Percentiles rank a stretch among this genome's conserved stretches.
Evolutionary conservation across 345 rosid species (phyloP).

Genomic region (Kernera saxatilis): DNA sequence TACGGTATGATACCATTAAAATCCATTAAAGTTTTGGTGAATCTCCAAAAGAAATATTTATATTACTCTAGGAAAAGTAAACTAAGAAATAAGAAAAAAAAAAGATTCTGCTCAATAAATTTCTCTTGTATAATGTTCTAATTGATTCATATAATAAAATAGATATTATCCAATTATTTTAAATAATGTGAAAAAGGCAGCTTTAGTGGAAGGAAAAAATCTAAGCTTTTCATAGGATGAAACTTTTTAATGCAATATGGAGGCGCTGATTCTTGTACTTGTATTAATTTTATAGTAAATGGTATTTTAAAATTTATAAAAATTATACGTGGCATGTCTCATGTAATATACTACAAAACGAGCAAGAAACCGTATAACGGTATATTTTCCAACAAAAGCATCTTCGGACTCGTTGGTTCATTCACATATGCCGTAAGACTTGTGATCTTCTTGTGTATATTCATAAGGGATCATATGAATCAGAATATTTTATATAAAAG

Average conservation of each 20-base stretch:
- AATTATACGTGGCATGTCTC: conserved; percentile 2
- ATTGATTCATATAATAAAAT: neutral
- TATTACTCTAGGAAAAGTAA: neutral
- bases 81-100: neutral
- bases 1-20: neutral
- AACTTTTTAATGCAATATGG: conserved; percentile 1
- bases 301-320: neutral
- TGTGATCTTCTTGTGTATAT: neutral
- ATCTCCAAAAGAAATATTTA: neutral
- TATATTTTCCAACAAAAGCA: conserved; percentile 10
- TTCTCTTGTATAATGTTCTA: neutral
- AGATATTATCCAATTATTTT: neutral
- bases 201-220: conserved; percentile 13
- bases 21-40: neutral
- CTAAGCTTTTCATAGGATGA: conserved; percentile 10
- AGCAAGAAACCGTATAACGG: neutral
- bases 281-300: neutral
- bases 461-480: neutral
- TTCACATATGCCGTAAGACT: neutral
- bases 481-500: neutral
- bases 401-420: neutral
- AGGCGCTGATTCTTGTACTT: conserved; percentile 7
- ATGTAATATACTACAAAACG: conserved; percentile 14
- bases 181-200: conserved; percentile 8
- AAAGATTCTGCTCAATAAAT: neutral